Evolutionary conservation across 345 rosid species (phyloP).

Genomic region (Hirschfeldia incana): DNA sequence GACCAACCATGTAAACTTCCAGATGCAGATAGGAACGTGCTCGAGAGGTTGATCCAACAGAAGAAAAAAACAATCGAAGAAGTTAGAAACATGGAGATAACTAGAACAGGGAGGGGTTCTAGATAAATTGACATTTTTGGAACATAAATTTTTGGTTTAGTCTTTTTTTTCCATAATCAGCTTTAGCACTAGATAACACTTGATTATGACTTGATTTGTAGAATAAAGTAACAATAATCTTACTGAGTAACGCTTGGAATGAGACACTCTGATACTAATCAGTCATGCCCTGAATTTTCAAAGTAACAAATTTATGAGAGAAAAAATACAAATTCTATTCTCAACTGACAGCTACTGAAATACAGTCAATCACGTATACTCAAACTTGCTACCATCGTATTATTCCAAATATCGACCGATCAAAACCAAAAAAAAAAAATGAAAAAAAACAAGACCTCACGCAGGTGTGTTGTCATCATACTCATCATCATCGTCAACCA

Average conservation of each 20-base stretch:
- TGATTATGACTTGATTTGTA: slow-evolving; percentile 23
- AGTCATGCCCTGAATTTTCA: neutral
- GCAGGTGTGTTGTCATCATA: slow-evolving; percentile 8
- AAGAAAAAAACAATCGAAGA: slow-evolving; percentile 50
- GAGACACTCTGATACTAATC: neutral
- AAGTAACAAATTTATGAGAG: slow-evolving; percentile 1
- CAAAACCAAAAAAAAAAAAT: slow-evolving; percentile 5
- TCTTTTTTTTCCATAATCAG: neutral
- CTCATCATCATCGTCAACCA: slow-evolving; percentile 30
- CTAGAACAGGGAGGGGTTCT: slow-evolving; percentile 19
- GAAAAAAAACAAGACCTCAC: slow-evolving; percentile 26
- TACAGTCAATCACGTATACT: neutral
- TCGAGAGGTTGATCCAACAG: slow-evolving; percentile 45
- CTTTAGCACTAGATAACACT: slow-evolving; percentile 11
- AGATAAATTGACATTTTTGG: slow-evolving; percentile 8
- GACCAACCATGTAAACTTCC: slow-evolving; percentile 71
- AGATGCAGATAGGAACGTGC: slow-evolving; percentile 31
- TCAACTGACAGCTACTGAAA: neutral
- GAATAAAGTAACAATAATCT: slow-evolving; percentile 10
- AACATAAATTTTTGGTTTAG: slow-evolving; percentile 15
- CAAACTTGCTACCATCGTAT: slow-evolving; percentile 2
- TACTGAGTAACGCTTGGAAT: neutral
- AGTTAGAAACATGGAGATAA: slow-evolving; percentile 49
- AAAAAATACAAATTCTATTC: slow-evolving; percentile 14
- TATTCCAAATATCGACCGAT: slow-evolving; percentile 19